These are phyloP conservation scores for Daphne laureola DNA, from an alignment of 441 rosid genomes.

Conservation along the genomic window DNA sequence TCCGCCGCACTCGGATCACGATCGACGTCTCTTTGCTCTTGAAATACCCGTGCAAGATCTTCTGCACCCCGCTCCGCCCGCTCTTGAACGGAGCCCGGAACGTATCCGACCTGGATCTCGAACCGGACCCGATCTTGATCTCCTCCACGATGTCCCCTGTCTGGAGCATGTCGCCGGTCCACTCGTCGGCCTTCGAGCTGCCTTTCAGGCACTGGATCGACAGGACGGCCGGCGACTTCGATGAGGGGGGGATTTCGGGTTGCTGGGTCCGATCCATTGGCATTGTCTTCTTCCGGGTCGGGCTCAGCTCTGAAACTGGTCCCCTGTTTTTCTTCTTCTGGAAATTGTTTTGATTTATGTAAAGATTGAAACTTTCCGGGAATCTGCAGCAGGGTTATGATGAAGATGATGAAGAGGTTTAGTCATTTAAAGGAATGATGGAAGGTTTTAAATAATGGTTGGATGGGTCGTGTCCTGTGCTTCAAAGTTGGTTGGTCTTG, in stretches of 20 bases:
- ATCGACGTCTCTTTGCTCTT: conserved; percentile 73
- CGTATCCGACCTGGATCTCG: conserved; percentile 29
- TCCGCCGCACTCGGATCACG: conserved; percentile 64
- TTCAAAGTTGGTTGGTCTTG: too few species aligned
- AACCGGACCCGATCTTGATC: conserved; percentile 52
- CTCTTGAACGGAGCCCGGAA: conserved; percentile 71
- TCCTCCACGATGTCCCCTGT: conserved; percentile 94
- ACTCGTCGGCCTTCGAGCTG: conserved; percentile 79
- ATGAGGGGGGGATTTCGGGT: conserved; percentile 29
- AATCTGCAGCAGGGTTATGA: too few species aligned
- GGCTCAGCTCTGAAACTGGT: too few species aligned
- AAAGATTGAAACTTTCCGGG: too few species aligned
- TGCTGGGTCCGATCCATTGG: conserved; percentile 42
- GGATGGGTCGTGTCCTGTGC: too few species aligned
- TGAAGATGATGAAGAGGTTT: too few species aligned
- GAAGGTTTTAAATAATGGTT: too few species aligned
- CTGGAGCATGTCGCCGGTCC: conserved; percentile 92
- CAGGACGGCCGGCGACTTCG: conserved; percentile 33
- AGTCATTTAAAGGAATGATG: too few species aligned
- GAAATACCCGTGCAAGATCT: conserved; percentile 55
- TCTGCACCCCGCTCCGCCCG: conserved; percentile 72
- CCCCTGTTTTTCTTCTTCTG: too few species aligned
- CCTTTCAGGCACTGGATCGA: conserved; percentile 87
- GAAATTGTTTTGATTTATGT: too few species aligned
- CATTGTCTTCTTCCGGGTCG: conserved; percentile 14